phyloP scores from a whole-genome alignment of 2,329 filamentous ascomycete genomes.

The Massarina eburnea region DNA sequence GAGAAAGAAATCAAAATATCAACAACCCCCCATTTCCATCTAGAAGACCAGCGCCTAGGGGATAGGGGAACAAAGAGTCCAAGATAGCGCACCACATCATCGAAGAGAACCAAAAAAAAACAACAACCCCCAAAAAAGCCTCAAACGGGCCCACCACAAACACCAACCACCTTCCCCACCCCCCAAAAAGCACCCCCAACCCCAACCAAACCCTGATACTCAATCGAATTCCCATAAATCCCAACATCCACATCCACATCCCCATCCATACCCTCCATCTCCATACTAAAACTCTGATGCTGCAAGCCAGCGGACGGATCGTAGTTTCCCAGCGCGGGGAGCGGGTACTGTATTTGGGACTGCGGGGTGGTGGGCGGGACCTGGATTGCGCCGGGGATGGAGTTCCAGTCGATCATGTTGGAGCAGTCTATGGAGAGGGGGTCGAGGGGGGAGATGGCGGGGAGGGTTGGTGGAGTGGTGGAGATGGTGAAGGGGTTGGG shows the following conservation, averaged over 20 bases:
- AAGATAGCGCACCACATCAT: too few relatives aligned
- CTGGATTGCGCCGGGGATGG: not conserved
- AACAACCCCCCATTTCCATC: too few relatives aligned
- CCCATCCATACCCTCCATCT: not conserved
- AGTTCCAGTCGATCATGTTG: conserved; percentile 9
- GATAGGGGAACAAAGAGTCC: too few relatives aligned
- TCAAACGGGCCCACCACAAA: too few relatives aligned
- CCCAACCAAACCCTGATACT: conserved; percentile 8
- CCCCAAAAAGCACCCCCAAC: too few relatives aligned
- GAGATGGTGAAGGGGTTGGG: conserved; percentile 5
- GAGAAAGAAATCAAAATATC: too few relatives aligned
- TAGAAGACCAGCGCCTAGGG: too few relatives aligned
- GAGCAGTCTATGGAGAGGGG: conserved; percentile 11
- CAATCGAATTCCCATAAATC: conserved; percentile 6
- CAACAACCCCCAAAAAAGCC: too few relatives aligned
- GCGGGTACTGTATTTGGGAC: conserved; percentile 4
- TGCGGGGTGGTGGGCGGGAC: not conserved
- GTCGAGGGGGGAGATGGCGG: conserved; percentile 12
- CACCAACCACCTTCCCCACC: too few relatives aligned
- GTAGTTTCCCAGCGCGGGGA: not conserved
- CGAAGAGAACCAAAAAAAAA: too few relatives aligned
- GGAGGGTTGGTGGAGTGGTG: conserved; percentile 8
- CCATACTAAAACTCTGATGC: not conserved
- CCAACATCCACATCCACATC: not conserved
- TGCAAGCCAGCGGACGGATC: not conserved